These are phyloP conservation scores for Lentinula detonsa DNA, from an alignment of 768 basidiomycete genomes.

Conservation along the genomic window DNA sequence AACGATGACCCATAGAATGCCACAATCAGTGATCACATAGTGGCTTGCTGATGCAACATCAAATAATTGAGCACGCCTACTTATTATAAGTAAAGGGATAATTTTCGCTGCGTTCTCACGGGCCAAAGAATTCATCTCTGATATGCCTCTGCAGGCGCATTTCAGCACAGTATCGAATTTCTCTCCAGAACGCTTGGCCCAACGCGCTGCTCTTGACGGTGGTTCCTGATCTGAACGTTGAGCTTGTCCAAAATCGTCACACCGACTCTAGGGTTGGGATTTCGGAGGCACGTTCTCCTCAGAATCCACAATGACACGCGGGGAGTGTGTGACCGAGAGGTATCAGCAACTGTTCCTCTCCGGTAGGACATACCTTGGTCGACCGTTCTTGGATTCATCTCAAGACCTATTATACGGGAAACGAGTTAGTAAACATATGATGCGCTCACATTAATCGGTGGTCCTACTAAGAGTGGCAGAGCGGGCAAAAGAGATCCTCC, in stretches of 20 bases:
- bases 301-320: background rate
- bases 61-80: too few relatives aligned
- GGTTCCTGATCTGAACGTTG: background rate
- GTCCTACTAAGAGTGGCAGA: too few relatives aligned
- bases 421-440: background rate
- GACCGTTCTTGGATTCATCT: background rate
- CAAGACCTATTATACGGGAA: background rate
- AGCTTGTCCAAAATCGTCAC: background rate
- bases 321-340: background rate
- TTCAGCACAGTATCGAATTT: too few relatives aligned
- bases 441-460: too few relatives aligned
- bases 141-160: too few relatives aligned
- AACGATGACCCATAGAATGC: too few relatives aligned
- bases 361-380: background rate
- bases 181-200: too few relatives aligned
- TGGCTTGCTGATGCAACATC: too few relatives aligned
- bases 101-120: background rate
- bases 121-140: background rate
- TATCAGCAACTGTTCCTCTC: background rate
- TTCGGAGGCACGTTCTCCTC: background rate
- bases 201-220: too few relatives aligned
- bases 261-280: background rate
- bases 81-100: too few relatives aligned
- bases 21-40: too few relatives aligned
- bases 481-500: background rate